Base-by-base conservation (phyloP, 169 alveolate species). In the Plasmodium gallinaceum region DNA sequence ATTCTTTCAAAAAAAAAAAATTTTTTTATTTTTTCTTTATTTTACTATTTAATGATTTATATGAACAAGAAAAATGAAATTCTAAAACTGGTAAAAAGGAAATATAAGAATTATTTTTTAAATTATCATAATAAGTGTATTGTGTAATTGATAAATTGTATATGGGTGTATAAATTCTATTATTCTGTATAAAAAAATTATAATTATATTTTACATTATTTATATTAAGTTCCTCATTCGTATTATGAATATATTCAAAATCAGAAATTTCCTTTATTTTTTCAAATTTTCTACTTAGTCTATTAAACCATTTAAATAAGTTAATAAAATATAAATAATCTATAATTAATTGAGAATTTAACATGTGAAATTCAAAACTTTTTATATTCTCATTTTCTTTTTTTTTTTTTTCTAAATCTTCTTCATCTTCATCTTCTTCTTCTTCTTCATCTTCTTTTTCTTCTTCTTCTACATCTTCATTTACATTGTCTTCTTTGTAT, bases 11-110 rank as follows among this genome's bases (percentile, higher is more conserved):
- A 5, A 1, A 26, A 12, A 12, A 7, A 8, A 16, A 2, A 32
- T 32, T 2, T 20, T 5, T 14, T 1, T 20, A 2, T 58, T 1
- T 22, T 32, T 62, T 39, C 12, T 26, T 6, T 39, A 3, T 45
- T 48, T 65, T 58, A 78, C 89, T 76, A 18, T 78, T 78, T 9
- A 39, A 1, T 12, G 66, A 48, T 57, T 65, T 78, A 32, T 58
- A 78, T 0, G 89, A 78, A 14, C 78, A 57, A 18, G 89, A 78
- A 18, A 48, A 78, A 70, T 78, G 89, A 12, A 78, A 12, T 43
- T 78, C 78, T 60, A 78, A 32, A 16, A 52, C 70, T 0, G 89
- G 89, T 2, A 78, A 42, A 9, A 78, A 26, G 0, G 89, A 78
- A 18, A 66, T 26, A 46, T 78, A 78, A 0, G 70, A 62, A n/a